Evolutionary conservation across 2,329 filamentous ascomycete genomes (phyloP).

Genomic region (Fusarium albosuccineum): DNA sequence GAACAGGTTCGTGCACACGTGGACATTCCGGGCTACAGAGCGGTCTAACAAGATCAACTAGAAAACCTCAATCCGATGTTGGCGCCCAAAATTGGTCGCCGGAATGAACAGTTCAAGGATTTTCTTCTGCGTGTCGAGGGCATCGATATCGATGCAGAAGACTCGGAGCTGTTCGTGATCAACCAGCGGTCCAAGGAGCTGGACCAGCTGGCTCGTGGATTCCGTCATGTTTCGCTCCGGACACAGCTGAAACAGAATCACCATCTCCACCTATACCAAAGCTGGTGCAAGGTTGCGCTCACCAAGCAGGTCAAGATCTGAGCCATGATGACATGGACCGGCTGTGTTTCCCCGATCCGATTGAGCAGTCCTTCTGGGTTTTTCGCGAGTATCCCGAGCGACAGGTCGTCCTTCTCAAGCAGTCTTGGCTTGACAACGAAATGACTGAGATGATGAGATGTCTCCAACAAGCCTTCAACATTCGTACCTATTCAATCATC

Average conservation of each 20-base stretch:
- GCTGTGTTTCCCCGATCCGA: neutral
- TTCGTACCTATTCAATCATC: no score
- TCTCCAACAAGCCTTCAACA: neutral
- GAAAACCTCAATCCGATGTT: neutral
- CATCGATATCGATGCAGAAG: neutral
- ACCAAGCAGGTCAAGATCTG: neutral
- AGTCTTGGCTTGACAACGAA: neutral
- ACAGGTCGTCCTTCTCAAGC: neutral
- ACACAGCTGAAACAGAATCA: neutral
- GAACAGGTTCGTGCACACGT: neutral
- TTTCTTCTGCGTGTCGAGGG: neutral
- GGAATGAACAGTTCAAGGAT: neutral
- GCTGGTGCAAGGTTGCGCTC: neutral
- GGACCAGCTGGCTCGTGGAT: neutral
- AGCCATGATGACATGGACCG: neutral
- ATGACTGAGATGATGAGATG: neutral
- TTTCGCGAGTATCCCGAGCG: neutral
- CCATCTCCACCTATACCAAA: neutral
- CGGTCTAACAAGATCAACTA: neutral
- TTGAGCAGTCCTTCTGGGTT: neutral
- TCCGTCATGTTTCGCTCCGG: neutral
- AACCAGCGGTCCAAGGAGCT: neutral
- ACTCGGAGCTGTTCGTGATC: neutral
- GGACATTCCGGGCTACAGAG: neutral
- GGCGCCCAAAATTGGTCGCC: neutral